Conservation (phyloP, 78 protist species). For the Abeoforma whisleri region DNA sequence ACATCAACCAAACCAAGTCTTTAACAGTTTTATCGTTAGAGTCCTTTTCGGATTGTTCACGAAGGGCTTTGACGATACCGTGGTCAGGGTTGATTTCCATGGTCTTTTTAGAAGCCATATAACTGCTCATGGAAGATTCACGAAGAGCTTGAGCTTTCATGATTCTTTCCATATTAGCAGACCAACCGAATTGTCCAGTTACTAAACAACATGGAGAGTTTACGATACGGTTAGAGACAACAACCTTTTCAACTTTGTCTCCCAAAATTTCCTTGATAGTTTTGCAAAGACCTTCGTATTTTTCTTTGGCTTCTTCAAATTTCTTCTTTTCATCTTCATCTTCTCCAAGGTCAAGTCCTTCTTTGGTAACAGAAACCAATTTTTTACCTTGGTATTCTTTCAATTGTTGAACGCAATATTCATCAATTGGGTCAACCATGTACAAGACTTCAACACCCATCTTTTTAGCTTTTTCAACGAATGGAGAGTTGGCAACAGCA, state of each 20-base stretch:
- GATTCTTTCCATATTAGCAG: slow-evolving; percentile 98
- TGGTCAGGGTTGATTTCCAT: slow-evolving; percentile 94
- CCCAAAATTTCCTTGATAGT: slow-evolving; percentile 94
- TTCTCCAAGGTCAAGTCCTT: slow-evolving; percentile 85
- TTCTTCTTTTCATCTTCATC: slow-evolving; percentile 90
- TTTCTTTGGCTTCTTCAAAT: slow-evolving; percentile 78
- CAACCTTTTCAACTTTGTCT: slow-evolving; percentile 97
- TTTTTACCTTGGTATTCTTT: slow-evolving; percentile 97
- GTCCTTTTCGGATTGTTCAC: slow-evolving; percentile 65
- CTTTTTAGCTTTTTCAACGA: slow-evolving; percentile 77
- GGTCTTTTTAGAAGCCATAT: slow-evolving; percentile 93
- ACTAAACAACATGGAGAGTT: slow-evolving; percentile 90
- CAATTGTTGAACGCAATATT: slow-evolving; percentile 95
- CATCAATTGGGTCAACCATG: slow-evolving; percentile 99
- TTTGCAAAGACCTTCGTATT: slow-evolving; percentile 83
- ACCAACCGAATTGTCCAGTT: slow-evolving; percentile 95
- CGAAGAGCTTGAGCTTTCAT: slow-evolving; percentile 98
- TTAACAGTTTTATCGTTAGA: slow-evolving; percentile 79
- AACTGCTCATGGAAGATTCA: slow-evolving; percentile 82
- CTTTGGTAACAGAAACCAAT: slow-evolving; percentile 95
- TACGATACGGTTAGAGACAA: slow-evolving; percentile 78
- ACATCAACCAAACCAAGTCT: slow-evolving; percentile 88
- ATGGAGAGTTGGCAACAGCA: slow-evolving; percentile 81
- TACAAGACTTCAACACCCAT: slow-evolving; percentile 87
- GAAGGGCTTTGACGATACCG: slow-evolving; percentile 81